A percentile compares a stretch with the other conserved stretches of the same genome.
These are phyloP conservation scores for Chalara sp. DNA, from an alignment of 2,329 filamentous ascomycete genomes.

Conservation along the genomic window DNA sequence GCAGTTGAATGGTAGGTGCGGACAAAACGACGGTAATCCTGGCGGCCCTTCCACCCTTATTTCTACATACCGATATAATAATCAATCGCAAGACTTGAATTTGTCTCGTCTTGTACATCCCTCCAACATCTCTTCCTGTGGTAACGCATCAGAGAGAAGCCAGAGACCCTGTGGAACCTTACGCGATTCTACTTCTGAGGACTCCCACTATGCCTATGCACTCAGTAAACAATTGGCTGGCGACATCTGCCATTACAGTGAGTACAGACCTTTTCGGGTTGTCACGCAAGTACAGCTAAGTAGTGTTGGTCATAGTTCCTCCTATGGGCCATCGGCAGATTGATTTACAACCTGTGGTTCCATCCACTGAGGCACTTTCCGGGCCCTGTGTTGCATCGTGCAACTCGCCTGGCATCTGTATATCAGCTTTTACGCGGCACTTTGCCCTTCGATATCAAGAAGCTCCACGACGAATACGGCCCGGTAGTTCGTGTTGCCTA, in stretches of 20 bases:
- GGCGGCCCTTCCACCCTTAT: background rate
- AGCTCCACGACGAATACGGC: constrained; percentile 20
- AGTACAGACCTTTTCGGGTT: background rate
- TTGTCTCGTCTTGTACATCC: background rate
- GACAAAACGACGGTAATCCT: background rate
- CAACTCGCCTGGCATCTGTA: background rate
- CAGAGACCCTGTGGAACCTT: background rate
- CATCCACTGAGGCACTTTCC: constrained; percentile 23
- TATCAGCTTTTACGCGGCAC: background rate
- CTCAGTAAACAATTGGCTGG: background rate
- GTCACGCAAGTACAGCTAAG: background rate
- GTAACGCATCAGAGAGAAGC: background rate
- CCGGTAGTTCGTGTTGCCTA: constrained; percentile 21
- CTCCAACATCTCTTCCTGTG: background rate
- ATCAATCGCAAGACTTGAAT: background rate
- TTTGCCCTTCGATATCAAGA: constrained; percentile 1
- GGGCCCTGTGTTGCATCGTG: constrained; percentile 24
- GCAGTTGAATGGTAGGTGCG: background rate
- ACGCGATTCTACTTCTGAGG: background rate
- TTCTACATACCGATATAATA: background rate
- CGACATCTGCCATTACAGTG: background rate
- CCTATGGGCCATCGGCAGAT: background rate
- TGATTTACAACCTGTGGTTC: constrained; percentile 18
- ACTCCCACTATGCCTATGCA: background rate
- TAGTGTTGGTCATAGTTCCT: background rate